Conservation (phyloP, 1,284 basidiomycete species). For the Vanrija humicola region DNA sequence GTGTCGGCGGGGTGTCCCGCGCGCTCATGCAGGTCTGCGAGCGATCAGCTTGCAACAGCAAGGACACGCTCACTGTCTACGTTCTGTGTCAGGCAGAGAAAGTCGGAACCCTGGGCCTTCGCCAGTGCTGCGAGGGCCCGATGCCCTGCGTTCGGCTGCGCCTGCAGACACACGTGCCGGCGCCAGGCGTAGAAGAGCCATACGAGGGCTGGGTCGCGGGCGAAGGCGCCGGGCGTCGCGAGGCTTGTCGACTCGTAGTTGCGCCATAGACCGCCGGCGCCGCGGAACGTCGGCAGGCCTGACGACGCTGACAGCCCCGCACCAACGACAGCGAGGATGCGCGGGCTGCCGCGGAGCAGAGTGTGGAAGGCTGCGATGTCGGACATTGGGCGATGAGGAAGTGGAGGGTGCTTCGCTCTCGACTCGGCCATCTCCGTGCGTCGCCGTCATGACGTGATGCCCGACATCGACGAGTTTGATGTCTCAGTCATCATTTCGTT, state of each 20-base stretch:
- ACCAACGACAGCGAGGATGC: constrained; percentile 14
- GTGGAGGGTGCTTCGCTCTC: background rate
- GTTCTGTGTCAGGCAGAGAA: constrained; percentile 15
- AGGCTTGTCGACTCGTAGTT: constrained; percentile 11
- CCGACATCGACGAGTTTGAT: too few species aligned
- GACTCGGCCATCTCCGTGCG: background rate
- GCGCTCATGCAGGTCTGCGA: constrained; percentile 13
- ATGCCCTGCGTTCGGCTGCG: constrained; percentile 6
- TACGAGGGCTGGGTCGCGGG: constrained; percentile 9
- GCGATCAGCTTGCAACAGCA: background rate
- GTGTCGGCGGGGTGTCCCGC: constrained; percentile 3
- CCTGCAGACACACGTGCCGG: constrained; percentile 8
- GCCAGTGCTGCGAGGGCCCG: constrained; percentile 5
- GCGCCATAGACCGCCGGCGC: constrained; percentile 14
- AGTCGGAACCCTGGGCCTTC: background rate
- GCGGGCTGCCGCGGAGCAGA: background rate
- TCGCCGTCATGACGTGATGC: too few species aligned
- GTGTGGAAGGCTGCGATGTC: constrained; percentile 14
- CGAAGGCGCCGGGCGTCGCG: constrained; percentile 11
- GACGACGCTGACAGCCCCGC: constrained; percentile 9
- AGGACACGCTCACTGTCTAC: constrained; percentile 6
- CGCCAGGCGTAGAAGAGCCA: constrained; percentile 17
- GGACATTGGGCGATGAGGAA: constrained; percentile 2
- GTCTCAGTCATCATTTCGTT: too few species aligned
- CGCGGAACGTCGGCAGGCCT: constrained; percentile 14